phyloP scores from a whole-genome alignment of 805 yeast genomes.

The Metschnikowia noctiluminum region DNA sequence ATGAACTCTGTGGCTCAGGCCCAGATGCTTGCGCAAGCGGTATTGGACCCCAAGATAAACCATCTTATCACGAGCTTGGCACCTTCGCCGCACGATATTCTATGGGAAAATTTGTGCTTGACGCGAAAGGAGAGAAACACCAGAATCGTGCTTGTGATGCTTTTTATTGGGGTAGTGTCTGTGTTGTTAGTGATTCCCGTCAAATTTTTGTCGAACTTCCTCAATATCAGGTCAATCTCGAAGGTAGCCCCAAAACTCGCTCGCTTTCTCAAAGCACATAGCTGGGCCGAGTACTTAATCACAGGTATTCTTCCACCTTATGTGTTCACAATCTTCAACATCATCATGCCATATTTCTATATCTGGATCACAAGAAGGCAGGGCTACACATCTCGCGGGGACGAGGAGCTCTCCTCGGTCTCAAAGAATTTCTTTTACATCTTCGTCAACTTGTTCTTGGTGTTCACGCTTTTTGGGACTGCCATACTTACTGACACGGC shows the following conservation, averaged over 20 bases:
- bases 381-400: constrained; percentile 89
- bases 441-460: constrained; percentile 88
- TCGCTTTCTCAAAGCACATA: constrained; percentile 54
- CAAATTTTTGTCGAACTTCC: constrained; percentile 74
- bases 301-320: constrained; percentile 91
- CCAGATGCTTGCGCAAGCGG: constrained; percentile 95
- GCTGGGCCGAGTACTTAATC: constrained; percentile 73
- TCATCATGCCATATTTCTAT: constrained; percentile 79
- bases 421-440: constrained; percentile 92
- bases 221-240: constrained; percentile 73
- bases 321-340: constrained; percentile 80
- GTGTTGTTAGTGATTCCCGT: constrained; percentile 80
- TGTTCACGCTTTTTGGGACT: constrained; percentile 92
- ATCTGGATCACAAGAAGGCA: constrained; percentile 80
- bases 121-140: constrained; percentile 68
- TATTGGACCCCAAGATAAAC: constrained; percentile 83
- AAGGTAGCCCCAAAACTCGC: constrained; percentile 85
- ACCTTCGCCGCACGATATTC: constrained; percentile 94
- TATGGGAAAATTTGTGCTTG: constrained; percentile 87
- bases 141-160: constrained; percentile 61
- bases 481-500: constrained; percentile 89
- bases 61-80: constrained; percentile 80
- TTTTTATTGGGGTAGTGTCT: constrained; percentile 64
- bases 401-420: constrained; percentile 85
- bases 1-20: constrained; percentile 95